Conservation (phyloP, 2,329 filamentous ascomycete genomes). For the Fusarium oxysporum region DNA sequence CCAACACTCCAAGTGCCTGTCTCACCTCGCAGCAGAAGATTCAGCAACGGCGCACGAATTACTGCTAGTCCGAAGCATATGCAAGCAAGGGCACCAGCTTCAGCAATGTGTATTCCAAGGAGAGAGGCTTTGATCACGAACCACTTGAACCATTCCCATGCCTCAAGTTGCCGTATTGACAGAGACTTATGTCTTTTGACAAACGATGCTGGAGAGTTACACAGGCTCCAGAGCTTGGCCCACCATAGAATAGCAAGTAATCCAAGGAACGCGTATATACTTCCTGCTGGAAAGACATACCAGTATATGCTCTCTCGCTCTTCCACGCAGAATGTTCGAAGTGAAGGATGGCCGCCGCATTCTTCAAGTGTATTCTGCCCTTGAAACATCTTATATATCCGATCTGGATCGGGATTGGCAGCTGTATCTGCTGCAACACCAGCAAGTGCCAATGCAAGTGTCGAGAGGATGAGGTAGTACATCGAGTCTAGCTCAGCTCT, state of each 20-base stretch:
- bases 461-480: slow-evolving; percentile 6
- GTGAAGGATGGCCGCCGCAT: slow-evolving; percentile 11
- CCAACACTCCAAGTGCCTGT: slow-evolving; percentile 18
- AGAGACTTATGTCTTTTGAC: not conserved
- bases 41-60: not conserved
- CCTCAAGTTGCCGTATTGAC: not conserved
- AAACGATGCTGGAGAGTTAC: not conserved
- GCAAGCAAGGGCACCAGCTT: not conserved
- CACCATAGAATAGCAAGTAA: slow-evolving; percentile 11
- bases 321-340: slow-evolving; percentile 13
- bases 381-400: slow-evolving; percentile 3
- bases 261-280: slow-evolving; percentile 1
- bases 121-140: fast-evolving
- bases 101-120: fast-evolving
- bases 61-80: not conserved
- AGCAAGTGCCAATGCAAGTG: not conserved
- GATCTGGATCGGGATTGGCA: not conserved
- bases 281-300: slow-evolving; percentile 6
- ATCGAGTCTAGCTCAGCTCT: slow-evolving; percentile 4
- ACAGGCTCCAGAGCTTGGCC: not conserved
- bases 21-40: not conserved
- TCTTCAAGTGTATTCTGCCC: not conserved
- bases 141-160: not conserved
- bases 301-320: slow-evolving; percentile 3
- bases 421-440: not conserved